A percentile compares a stretch with the other conserved stretches of the same genome.
phyloP scores from a whole-genome alignment of 331 rosid genomes.

The Stylosanthes scabra region DNA sequence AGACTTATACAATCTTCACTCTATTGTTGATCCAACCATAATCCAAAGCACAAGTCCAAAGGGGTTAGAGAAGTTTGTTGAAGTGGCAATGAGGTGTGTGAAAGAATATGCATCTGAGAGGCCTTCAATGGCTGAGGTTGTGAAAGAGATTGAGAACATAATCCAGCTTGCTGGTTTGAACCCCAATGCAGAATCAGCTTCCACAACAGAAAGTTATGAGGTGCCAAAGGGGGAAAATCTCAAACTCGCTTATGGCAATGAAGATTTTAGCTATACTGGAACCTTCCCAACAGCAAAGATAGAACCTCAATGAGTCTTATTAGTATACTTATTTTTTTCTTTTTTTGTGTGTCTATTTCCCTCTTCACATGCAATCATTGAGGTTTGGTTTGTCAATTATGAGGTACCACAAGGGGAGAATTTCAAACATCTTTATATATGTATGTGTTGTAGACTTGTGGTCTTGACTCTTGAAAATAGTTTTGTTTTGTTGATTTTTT shows the following conservation, averaged over 20 bases:
- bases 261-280: slow-evolving; percentile 56
- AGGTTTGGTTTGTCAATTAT: slow-evolving; percentile 13
- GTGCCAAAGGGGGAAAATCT: slow-evolving; percentile 25
- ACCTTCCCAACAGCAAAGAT: slow-evolving; percentile 48
- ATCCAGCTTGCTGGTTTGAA: slow-evolving; percentile 52
- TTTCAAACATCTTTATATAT: slow-evolving; percentile 9
- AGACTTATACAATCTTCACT: slow-evolving; percentile 53
- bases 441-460: not conserved
- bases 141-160: slow-evolving; percentile 56
- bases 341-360: not conserved
- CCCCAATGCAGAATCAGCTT: slow-evolving; percentile 52
- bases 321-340: not conserved
- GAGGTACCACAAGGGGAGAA: slow-evolving; percentile 11
- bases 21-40: slow-evolving; percentile 50
- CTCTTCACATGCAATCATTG: slow-evolving; percentile 21
- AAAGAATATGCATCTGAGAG: slow-evolving; percentile 54
- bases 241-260: slow-evolving; percentile 40
- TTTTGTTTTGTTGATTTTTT: slow-evolving; percentile 39
- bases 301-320: slow-evolving; percentile 52
- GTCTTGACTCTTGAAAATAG: slow-evolving; percentile 36
- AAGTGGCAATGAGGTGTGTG: slow-evolving; percentile 56
- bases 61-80: slow-evolving; percentile 52
- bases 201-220: slow-evolving; percentile 46
- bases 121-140: slow-evolving; percentile 59
- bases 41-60: slow-evolving; percentile 38